phyloP scores from a whole-genome alignment of 2,329 filamentous ascomycete genomes.

The Didymella arachidicola region DNA sequence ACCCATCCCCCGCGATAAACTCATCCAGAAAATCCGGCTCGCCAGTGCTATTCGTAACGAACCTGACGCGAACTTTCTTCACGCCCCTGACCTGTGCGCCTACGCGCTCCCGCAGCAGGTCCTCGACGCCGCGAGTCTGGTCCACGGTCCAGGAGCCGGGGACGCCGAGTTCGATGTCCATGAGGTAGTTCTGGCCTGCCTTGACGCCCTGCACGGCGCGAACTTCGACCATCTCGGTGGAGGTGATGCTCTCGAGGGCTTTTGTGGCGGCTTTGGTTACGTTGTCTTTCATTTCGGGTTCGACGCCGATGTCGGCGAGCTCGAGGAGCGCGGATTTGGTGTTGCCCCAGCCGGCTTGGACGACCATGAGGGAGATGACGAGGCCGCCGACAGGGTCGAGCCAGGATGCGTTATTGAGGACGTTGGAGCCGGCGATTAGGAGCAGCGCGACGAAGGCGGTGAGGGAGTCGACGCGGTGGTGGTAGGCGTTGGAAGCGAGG shows the following conservation, averaged over 20 bases:
- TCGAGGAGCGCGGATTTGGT: conserved; percentile 83
- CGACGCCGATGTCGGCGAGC: conserved; percentile 88
- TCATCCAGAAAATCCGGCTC: conserved; percentile 74
- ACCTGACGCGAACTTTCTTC: conserved; percentile 82
- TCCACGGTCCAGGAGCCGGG: conserved; percentile 79
- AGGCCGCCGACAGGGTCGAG: conserved; percentile 93
- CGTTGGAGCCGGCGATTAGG: conserved; percentile 88
- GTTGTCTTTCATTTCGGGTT: conserved; percentile 79
- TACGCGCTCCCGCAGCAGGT: conserved; percentile 73
- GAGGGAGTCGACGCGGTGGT: conserved; percentile 94
- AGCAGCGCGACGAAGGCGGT: conserved; percentile 92
- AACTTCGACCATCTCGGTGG: conserved; percentile 70
- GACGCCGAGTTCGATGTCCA: conserved; percentile 86
- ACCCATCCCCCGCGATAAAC: conserved; percentile 52
- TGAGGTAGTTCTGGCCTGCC: conserved; percentile 93
- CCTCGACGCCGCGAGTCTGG: conserved; percentile 74
- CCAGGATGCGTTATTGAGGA: conserved; percentile 86
- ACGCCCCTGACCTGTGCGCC: conserved; percentile 83
- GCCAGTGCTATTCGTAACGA: conserved; percentile 73
- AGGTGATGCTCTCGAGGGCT: conserved; percentile 51
- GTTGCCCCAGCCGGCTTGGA: conserved; percentile 88
- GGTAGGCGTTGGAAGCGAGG: conserved; percentile 92
- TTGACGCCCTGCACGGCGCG: conserved; percentile 88
- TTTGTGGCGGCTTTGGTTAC: conserved; percentile 69
- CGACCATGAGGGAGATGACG: conserved; percentile 90